These are phyloP conservation scores for Colletotrichum higginsianum DNA, from an alignment of 2,329 filamentous ascomycete genomes.

Conservation along the genomic window DNA sequence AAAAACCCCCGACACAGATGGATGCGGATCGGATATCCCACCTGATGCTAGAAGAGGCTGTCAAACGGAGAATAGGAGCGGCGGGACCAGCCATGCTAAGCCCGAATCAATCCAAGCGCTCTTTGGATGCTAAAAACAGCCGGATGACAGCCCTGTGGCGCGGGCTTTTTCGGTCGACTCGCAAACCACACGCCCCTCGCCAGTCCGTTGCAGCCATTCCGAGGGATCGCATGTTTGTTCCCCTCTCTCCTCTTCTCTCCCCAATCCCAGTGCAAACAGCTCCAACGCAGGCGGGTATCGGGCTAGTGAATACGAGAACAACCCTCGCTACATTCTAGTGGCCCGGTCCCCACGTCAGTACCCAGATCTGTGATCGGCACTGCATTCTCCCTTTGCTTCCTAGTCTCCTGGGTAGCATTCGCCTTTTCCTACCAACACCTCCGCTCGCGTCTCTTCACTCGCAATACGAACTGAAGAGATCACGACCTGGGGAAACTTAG, in stretches of 20 bases:
- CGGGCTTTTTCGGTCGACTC: conserved; percentile 1
- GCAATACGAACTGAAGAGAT: conserved; percentile 36
- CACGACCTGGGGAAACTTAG: conserved; percentile 8
- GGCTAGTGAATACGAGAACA: conserved; percentile 37
- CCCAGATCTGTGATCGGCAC: conserved; percentile 37
- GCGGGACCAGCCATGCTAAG: conserved; percentile 13
- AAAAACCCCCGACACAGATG: too few species aligned
- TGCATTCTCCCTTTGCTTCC: conserved; percentile 20
- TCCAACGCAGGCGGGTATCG: conserved; percentile 1
- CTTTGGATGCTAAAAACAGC: conserved; percentile 35
- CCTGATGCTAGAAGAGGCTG: conserved; percentile 11
- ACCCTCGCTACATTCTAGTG: conserved; percentile 19
- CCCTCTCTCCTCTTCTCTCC: not conserved
- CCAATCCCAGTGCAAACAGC: not conserved
- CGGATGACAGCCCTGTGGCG: conserved; percentile 19
- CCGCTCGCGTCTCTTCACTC: conserved; percentile 14
- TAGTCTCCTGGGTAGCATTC: conserved; percentile 4
- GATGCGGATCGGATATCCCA: not conserved
- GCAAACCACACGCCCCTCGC: not conserved
- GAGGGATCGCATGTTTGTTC: conserved; percentile 10
- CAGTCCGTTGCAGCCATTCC: conserved; percentile 18
- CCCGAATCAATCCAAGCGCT: conserved; percentile 7
- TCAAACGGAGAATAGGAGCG: conserved; percentile 17
- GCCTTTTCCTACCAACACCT: not conserved
- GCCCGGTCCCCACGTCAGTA: conserved; percentile 29